Evolutionary conservation across 2,329 filamentous ascomycete species (phyloP).

Genomic region (Leptographium galeiforme): DNA sequence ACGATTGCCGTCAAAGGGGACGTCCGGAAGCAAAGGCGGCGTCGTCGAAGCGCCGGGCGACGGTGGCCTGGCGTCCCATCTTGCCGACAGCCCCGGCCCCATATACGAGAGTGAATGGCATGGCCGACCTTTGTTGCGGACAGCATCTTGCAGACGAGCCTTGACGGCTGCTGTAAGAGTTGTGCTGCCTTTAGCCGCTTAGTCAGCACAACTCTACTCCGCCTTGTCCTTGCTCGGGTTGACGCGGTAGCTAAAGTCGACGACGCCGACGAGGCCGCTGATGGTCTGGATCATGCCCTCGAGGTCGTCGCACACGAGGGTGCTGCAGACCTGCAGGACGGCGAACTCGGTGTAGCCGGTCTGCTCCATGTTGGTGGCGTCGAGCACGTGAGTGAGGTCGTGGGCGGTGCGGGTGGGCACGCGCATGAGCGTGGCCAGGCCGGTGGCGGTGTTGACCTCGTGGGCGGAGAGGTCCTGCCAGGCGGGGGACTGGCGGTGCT

Average conservation of each 20-base stretch:
- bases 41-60: conserved; percentile 33
- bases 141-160: too few relatives aligned
- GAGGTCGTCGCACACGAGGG: conserved; percentile 56
- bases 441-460: conserved; percentile 6
- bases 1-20: too few relatives aligned
- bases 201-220: conserved; percentile 3
- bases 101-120: too few relatives aligned
- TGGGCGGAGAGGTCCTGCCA: conserved; percentile 5
- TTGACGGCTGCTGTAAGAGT: too few relatives aligned
- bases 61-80: conserved; percentile 22
- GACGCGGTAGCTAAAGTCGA: conserved; percentile 59
- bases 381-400: conserved; percentile 34
- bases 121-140: too few relatives aligned
- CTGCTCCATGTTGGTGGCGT: conserved; percentile 51
- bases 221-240: conserved; percentile 15
- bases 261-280: conserved; percentile 55
- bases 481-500: not conserved
- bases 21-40: conserved; percentile 17
- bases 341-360: conserved; percentile 65
- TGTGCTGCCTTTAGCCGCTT: too few relatives aligned
- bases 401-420: not conserved
- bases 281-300: conserved; percentile 48
- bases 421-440: conserved; percentile 3
- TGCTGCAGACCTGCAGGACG: conserved; percentile 57
- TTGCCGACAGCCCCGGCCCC: conserved; percentile 28